phyloP scores from a whole-genome alignment of 1,284 basidiomycete species.

The Malassezia cuniculi region DNA sequence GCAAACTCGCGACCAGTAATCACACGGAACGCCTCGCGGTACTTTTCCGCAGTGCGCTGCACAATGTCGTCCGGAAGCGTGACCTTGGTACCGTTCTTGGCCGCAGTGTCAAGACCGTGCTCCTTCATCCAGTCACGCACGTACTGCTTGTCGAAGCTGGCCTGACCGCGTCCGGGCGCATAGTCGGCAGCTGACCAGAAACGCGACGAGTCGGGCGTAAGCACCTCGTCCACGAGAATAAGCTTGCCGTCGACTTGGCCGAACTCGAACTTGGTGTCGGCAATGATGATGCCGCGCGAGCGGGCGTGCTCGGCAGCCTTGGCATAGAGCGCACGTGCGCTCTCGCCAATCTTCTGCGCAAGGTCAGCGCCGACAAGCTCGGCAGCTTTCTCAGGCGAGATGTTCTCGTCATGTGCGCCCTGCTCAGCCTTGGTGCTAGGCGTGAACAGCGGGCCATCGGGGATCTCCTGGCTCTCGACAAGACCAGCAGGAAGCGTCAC shows the following conservation, averaged over 20 bases:
- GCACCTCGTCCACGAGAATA: slow-evolving; percentile 84
- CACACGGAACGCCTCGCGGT: slow-evolving; percentile 33
- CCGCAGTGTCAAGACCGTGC: slow-evolving; percentile 29
- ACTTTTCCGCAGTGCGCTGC: slow-evolving; percentile 33
- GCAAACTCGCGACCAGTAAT: slow-evolving; percentile 31
- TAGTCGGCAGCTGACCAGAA: slow-evolving; percentile 82
- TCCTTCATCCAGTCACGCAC: slow-evolving; percentile 63
- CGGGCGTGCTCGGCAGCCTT: slow-evolving; percentile 67
- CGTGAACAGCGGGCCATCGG: slow-evolving; percentile 64
- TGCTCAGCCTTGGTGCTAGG: slow-evolving; percentile 94
- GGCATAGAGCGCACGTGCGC: slow-evolving; percentile 59
- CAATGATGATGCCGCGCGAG: slow-evolving; percentile 73
- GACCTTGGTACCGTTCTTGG: slow-evolving; percentile 29
- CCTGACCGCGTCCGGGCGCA: slow-evolving; percentile 61
- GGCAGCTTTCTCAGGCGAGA: slow-evolving; percentile 62
- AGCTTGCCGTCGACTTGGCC: slow-evolving; percentile 53
- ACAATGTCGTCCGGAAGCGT: slow-evolving; percentile 36
- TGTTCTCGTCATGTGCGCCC: slow-evolving; percentile 92
- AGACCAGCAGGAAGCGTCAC: slow-evolving; percentile 64
- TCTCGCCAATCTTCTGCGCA: slow-evolving; percentile 54
- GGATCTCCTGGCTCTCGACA: slow-evolving; percentile 61
- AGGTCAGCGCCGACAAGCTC: slow-evolving; percentile 47
- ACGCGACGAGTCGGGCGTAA: slow-evolving; percentile 91
- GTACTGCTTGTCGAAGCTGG: slow-evolving; percentile 95
- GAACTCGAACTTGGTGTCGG: slow-evolving; percentile 87